phyloP scores from a whole-genome alignment of 2,329 filamentous ascomycete species.

The Aureobasidium mangrovei region DNA sequence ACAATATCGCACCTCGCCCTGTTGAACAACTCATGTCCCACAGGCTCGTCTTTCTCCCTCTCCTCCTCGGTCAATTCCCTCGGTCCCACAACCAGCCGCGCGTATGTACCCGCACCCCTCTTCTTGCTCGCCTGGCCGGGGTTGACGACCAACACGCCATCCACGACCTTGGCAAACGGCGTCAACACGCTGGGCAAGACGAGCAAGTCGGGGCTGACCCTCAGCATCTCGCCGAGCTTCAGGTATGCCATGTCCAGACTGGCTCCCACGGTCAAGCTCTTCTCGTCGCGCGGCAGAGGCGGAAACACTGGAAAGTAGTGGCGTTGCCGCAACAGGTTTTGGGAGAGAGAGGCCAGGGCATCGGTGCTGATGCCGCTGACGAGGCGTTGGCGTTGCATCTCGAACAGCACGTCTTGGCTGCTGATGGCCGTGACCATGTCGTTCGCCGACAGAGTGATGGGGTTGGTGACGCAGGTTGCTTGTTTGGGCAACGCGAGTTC shows the following conservation, averaged over 20 bases:
- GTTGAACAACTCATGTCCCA: slow-evolving; percentile 70
- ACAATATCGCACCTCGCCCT: slow-evolving; percentile 80
- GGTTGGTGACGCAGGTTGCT: slow-evolving; percentile 74
- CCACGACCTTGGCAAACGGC: slow-evolving; percentile 84
- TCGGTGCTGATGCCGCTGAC: slow-evolving; percentile 55
- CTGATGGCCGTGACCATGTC: slow-evolving; percentile 76
- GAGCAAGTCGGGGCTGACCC: slow-evolving; percentile 74
- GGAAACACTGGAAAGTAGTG: slow-evolving; percentile 90
- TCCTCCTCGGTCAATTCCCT: slow-evolving; percentile 52
- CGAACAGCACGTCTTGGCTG: slow-evolving; percentile 74
- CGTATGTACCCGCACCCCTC: slow-evolving; percentile 75
- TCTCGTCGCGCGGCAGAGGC: slow-evolving; percentile 48
- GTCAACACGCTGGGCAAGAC: slow-evolving; percentile 74
- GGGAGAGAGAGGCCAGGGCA: slow-evolving; percentile 60
- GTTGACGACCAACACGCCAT: slow-evolving; percentile 84
- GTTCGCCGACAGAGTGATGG: slow-evolving; percentile 81
- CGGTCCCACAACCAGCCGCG: slow-evolving; percentile 66
- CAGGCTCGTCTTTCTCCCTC: slow-evolving; percentile 45
- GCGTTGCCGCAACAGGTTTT: slow-evolving; percentile 77
- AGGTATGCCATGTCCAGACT: slow-evolving; percentile 76
- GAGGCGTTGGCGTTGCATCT: slow-evolving; percentile 50
- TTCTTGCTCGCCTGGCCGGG: slow-evolving; percentile 81
- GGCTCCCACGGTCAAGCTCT: slow-evolving; percentile 59
- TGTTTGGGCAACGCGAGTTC: slow-evolving; percentile 72
- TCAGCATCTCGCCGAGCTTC: slow-evolving; percentile 85